Base-by-base conservation (phyloP, 2,329 filamentous ascomycete genomes). In the Sclerotinia minor region DNA sequence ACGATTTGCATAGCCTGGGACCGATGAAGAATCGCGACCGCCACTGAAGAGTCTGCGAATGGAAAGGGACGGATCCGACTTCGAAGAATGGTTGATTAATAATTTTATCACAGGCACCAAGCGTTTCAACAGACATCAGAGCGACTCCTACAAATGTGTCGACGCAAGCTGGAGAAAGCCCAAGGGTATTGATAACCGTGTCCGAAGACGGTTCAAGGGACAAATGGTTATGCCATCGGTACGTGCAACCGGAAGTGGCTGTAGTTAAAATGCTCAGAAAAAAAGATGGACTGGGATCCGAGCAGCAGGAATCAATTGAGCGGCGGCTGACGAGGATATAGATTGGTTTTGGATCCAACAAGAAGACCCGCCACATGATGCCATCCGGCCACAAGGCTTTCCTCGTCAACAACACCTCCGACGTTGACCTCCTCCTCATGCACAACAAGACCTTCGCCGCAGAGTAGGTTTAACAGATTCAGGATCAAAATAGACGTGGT, bases 381-480 rank as follows among this genome's bases (percentile, higher is more conserved):
- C 95, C 95, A 81, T 97, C 93, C 78, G 95, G 95, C 85, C 94
- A 98, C 91, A 98, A 97, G 90, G 92, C 94, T 75, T 99, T 99
- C 91, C 89, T 98, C 80, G 95, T 99, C 85, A 92, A 90, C 90
- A 99, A 99, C 88, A 83, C 88, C 83, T 88, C 90, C 81, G 95
- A 99, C 78, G 90, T 99, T 79, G 94, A 99, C 83, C 91, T 99
- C 73, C 90, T 99, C 79, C 87, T 99, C 79, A 99, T 99, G 95
- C 95, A 99, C 91, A 98, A 98, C 92, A 90, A 91, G 82, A 96
- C 93, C 83, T 97, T 92, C 85, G 95, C 95, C 81, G 95, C 95
- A 81, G 95, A 99, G 94, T 97, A 93, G 78, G 92, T 67, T 63
- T 17, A 19, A 26, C 26, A n/a, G 63, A 65, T 58, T 4, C 3